Percentiles rank a stretch among this genome's conserved stretches.
Evolutionary conservation across 2,329 filamentous ascomycete species (phyloP).

Genomic region (Mycosphaerelloides madeirae): DNA sequence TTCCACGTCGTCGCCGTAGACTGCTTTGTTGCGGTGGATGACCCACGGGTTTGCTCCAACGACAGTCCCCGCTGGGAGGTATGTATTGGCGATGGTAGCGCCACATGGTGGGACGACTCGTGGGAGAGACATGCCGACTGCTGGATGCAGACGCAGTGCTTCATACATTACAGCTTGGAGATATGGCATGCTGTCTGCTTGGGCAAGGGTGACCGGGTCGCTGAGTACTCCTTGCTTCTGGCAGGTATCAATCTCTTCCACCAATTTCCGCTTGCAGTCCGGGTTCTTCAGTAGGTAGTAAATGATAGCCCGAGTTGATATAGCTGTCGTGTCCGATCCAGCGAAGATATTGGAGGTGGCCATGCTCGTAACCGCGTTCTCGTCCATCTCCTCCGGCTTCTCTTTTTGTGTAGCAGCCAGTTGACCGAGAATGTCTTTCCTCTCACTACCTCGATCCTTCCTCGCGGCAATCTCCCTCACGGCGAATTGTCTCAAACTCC

Average conservation of each 20-base stretch:
- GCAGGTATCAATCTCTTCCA: constrained; percentile 14
- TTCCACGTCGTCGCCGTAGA: constrained; percentile 19
- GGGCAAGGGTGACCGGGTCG: constrained; percentile 28
- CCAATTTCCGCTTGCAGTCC: constrained; percentile 22
- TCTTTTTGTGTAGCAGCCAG: constrained; percentile 33
- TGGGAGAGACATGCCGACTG: constrained; percentile 16
- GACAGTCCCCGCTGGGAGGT: constrained; percentile 44
- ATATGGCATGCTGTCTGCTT: constrained; percentile 37
- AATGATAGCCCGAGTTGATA: constrained; percentile 30
- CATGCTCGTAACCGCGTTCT: constrained; percentile 31
- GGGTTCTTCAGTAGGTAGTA: constrained; percentile 31
- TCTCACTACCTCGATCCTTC: constrained; percentile 31
- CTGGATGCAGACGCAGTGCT: constrained; percentile 22
- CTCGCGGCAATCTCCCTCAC: constrained; percentile 26
- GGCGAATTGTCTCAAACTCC: constrained; percentile 33
- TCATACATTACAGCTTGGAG: constrained; percentile 35
- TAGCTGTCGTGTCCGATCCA: constrained; percentile 35
- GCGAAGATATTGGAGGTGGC: constrained; percentile 21
- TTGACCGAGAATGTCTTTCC: constrained; percentile 37
- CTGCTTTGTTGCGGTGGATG: constrained; percentile 17
- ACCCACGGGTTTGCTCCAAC: constrained; percentile 22
- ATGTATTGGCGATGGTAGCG: constrained; percentile 25
- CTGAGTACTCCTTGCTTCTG: constrained; percentile 13
- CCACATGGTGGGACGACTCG: constrained; percentile 17
- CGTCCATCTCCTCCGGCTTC: constrained; percentile 35